These are phyloP conservation scores for Berberis vulgaris DNA, from an alignment of 164 flowering plant genomes.

Conservation along the genomic window DNA sequence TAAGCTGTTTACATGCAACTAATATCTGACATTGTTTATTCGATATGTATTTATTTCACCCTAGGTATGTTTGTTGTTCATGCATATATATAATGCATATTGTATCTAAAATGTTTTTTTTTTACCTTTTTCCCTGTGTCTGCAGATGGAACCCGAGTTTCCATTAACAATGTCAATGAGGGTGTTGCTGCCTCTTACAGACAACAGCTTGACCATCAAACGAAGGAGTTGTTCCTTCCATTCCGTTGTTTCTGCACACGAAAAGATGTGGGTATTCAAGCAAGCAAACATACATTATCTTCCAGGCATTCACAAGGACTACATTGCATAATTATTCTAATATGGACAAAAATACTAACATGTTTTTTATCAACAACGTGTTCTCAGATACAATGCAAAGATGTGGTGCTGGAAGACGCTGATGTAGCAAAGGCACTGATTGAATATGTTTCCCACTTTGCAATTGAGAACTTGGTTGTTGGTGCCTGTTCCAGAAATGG, in stretches of 20 bases:
- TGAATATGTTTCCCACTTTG: constrained; percentile 47
- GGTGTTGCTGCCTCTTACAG: constrained; percentile 5
- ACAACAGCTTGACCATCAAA: constrained; percentile 15
- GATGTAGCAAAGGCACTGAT: constrained; percentile 52
- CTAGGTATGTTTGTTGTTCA: too few species aligned
- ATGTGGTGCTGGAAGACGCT: constrained; percentile 42
- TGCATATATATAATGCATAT: too few species aligned
- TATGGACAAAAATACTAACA: background rate
- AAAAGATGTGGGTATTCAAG: constrained; percentile 40
- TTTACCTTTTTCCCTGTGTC: background rate
- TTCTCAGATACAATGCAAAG: constrained; percentile 50
- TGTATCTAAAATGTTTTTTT: background rate
- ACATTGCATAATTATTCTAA: background rate
- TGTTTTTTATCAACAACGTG: background rate
- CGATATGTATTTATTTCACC: too few species aligned
- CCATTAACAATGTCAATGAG: constrained; percentile 7
- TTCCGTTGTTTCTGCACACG: constrained; percentile 42
- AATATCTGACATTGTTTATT: too few species aligned
- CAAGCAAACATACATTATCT: background rate
- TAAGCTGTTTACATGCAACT: too few species aligned
- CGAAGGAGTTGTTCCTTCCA: constrained; percentile 38
- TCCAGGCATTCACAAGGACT: too few species aligned
- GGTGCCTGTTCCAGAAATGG: constrained; percentile 45
- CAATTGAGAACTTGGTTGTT: constrained; percentile 52
- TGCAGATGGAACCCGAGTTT: constrained; percentile 26